Evolutionary conservation across 495 filamentous ascomycete species (phyloP), one percentile per base, ranked within the genome.

Genomic region (Geopyxis carbonaria): DNA sequence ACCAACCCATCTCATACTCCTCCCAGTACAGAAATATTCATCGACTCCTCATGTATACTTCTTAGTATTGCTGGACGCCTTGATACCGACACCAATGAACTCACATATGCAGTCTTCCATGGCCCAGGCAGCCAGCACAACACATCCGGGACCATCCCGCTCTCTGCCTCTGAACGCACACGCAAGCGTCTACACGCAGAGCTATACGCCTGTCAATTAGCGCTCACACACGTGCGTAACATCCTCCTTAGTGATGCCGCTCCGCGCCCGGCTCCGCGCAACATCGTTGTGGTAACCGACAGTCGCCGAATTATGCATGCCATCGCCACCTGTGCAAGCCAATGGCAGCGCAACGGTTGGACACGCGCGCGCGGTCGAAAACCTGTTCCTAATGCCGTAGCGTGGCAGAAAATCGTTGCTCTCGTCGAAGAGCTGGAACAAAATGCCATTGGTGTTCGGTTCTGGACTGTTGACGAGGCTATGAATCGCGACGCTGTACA

Each of bases 71-170:
- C 13, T 5, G 31, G 31, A 11, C 31, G 31, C 13, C 5, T 33
- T 11, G 19, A 14, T 18, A 5, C 31, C 31, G 31, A 11, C 6
- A 14, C 6, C 6, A 33, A 33, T 18, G 5, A 11, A 11, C 31
- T 33, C 13, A 33, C 31, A 11, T 33, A 33, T 18, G 31, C n/a
- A 5, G 19, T 33, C 31, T 33, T 33, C 31, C 31, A 33, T 18
- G 31, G 31, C 5, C 31, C 31, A 5, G 31, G 31, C 31, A 33
- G 31, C 31, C 6, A 11, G 13, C 5, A 16, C 5, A 33, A 33
- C 13, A 11, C 5, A 5, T 33, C 31, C 31, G 31, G 31, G 7
- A 5, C 13, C n/a, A 16, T 33, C 13, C 31, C 31, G 5, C 31
- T 6, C 31, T 7, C n/a, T 18, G 6, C 31, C n/a, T 5, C 13